Evolutionary conservation across 225 moss, liverwort and hornwort species (phyloP).

Genomic region (Ulota crispa): DNA sequence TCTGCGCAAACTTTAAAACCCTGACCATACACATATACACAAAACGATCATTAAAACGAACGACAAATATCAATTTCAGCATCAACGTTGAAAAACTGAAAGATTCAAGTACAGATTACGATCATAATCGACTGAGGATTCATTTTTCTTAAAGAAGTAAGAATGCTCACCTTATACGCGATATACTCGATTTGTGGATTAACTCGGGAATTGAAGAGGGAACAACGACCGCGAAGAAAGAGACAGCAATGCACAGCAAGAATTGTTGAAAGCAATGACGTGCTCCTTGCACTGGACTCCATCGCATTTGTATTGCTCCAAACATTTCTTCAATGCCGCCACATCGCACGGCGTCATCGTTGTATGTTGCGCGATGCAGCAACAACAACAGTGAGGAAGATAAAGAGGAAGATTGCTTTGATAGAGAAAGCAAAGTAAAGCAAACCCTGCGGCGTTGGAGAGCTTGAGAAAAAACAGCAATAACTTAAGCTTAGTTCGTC

Average conservation of each 20-base stretch:
- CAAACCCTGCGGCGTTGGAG: too few relatives aligned
- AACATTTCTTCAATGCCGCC: slow-evolving; percentile 45
- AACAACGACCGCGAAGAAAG: neutral
- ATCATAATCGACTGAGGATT: too few relatives aligned
- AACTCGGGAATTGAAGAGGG: neutral
- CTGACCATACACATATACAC: too few relatives aligned
- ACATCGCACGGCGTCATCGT: neutral
- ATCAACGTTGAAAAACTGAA: too few relatives aligned
- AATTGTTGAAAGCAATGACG: slow-evolving; percentile 29
- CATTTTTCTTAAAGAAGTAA: too few relatives aligned
- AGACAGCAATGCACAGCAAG: slow-evolving; percentile 21
- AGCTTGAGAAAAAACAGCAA: neutral
- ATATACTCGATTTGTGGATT: neutral
- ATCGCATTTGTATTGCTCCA: slow-evolving; percentile 50
- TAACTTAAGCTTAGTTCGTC: neutral
- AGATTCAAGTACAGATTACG: neutral
- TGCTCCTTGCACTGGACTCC: slow-evolving; percentile 45
- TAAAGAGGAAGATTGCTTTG: neutral
- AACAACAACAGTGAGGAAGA: neutral
- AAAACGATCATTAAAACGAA: too few relatives aligned
- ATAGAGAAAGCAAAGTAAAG: too few relatives aligned
- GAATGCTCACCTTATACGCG: neutral
- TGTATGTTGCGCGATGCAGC: neutral
- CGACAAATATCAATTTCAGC: too few relatives aligned
- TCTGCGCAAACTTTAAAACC: too few relatives aligned